Base-by-base conservation (phyloP, 352 stramenopile species). In the Phytophthora sp. region DNA sequence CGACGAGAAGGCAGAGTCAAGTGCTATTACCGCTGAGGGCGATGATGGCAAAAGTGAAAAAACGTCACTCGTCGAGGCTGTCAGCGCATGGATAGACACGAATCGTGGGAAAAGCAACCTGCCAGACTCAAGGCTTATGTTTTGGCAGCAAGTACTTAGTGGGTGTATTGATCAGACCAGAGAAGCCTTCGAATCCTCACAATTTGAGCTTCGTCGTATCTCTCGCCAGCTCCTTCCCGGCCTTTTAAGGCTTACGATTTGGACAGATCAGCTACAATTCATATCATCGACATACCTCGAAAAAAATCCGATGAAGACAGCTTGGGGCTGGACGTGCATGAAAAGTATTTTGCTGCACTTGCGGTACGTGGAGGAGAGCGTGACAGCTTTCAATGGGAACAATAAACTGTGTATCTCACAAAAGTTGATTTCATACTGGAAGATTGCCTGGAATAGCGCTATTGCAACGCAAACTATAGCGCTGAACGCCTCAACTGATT, bases 201-300 rank as follows among this genome's bases (percentile, higher is more conserved):
- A 91, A 48, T 92, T 89, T 60, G 77, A 93, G 42, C 73, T 93
- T 24, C 76, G 76, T 8, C 68, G 84, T 13, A 91, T 93, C 32
- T 79, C 79, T 12, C 67, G 64, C 1, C 84, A 93, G 42, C 48
- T 84, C 21, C 66, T 91, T 6, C 80, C 82, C 5, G 72, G 78
- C 0, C 54, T 93, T 1, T 63, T 90, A 51, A 65, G 78, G 2
- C 39, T 93, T n/a, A 46, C 58, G 9, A 32, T 88, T 6, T 91
- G 84, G 84, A 74, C 74, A 6, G 57, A 72, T 0, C 52, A 85
- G 6, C n/a, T 77, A 7, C 15, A 66, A 12, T 53, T 80, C 4
- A 9, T 82, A 15, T 48, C 46, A 0, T 37, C 23, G 3, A 58
- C 34, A 8, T 23, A 49, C 10, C 18, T 71, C 13, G 15, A 57